Base-by-base conservation (phyloP, 2,329 filamentous ascomycete genomes). In the Elsinoe fawcettii region DNA sequence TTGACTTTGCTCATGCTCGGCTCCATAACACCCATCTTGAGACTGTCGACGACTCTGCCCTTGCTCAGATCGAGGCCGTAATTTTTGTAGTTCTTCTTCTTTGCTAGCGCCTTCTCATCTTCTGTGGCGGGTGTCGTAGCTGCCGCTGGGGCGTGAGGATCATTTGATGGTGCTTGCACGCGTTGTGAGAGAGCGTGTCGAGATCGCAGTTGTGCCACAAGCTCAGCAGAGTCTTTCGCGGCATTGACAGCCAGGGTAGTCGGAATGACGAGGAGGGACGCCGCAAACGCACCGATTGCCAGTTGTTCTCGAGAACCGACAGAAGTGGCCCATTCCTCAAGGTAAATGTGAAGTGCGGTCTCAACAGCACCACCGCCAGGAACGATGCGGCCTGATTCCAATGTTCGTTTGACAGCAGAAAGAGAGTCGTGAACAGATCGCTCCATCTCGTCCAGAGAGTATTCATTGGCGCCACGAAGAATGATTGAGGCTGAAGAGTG, bases 21-120 rank as follows among this genome's bases (percentile, higher is more conserved):
- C 78, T 99, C 93, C 69, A 99, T 74, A 61, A 99, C 91, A 69
- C 93, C 93, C 11, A 89, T 85, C 81, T 97, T 97, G 67, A 99
- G 78, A 76, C 90, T 85, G 73, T 99, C 93, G 57, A 91, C 86
- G 59, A 97, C 89, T 71, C 90, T 92, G 65, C 93, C 93, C 71
- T 88, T 90, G 58, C 79, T 79, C 66, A 99, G 78, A 73, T 99
- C 95, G 59, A 99, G 79, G 53, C 93, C 93, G 73, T 99, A 99
- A 80, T 99, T 99, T 77, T 92, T 93, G 80, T 97, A 99, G 66
- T 88, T 88, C 84, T 96, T 96, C 77, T 92, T 93, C 74, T 89
- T 90, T 51, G 90, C 90, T 59, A 93, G 80, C 55, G 84, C 85
- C 80, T 95, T 96, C 73, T 93, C 90, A 67, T 95, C 87, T 72